Percentiles rank a stretch among this genome's conserved stretches.
These are phyloP conservation scores for Pythium guiyangense DNA, from an alignment of 352 stramenopile genomes.

Conservation along the genomic window DNA sequence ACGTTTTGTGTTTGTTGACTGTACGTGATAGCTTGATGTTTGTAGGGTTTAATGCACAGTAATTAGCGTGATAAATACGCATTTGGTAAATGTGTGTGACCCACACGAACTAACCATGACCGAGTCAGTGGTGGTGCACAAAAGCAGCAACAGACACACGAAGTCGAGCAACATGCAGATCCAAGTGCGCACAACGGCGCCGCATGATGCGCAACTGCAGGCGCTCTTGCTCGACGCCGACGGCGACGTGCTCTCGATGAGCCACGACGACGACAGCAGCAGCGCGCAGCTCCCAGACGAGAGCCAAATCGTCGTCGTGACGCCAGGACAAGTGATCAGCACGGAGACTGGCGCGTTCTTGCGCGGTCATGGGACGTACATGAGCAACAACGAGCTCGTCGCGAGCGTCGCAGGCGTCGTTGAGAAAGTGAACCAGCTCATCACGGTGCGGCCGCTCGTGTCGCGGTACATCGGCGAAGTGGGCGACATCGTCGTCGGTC, in stretches of 20 bases:
- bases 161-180: constrained; percentile 13
- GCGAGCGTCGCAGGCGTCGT: constrained; percentile 93
- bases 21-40: too few relatives aligned
- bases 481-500: constrained; percentile 96
- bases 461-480: constrained; percentile 93
- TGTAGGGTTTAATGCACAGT: too few relatives aligned
- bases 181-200: constrained; percentile 8
- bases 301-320: constrained; percentile 60
- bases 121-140: too few relatives aligned
- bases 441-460: constrained; percentile 90
- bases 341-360: constrained; percentile 78
- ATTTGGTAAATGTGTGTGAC: too few relatives aligned
- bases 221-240: constrained; percentile 6
- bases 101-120: too few relatives aligned
- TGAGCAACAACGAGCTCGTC: constrained; percentile 87
- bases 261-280: not conserved
- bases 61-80: too few relatives aligned
- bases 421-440: constrained; percentile 96
- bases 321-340: constrained; percentile 72
- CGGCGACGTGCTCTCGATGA: constrained; percentile 12
- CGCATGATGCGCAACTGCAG: not conserved
- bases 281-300: constrained; percentile 26
- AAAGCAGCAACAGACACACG: not conserved
- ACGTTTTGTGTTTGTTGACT: too few relatives aligned
- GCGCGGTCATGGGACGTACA: constrained; percentile 93